Percentiles rank a stretch among this genome's conserved stretches.
Evolutionary conservation across 2,329 filamentous ascomycete species (phyloP).

Genomic region (Aspergillus uvarum): DNA sequence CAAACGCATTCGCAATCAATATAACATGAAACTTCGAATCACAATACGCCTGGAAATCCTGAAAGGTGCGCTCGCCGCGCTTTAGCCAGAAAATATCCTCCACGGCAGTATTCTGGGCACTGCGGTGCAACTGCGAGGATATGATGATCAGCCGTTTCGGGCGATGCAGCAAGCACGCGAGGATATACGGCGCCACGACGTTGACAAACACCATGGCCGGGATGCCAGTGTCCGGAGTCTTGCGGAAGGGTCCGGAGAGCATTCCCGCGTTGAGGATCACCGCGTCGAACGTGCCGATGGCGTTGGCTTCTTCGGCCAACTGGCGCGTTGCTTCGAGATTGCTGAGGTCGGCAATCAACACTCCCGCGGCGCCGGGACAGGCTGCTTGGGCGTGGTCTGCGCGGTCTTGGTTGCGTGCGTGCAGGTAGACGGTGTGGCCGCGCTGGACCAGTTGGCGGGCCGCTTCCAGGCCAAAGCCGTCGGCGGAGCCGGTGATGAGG

Average conservation of each 20-base stretch:
- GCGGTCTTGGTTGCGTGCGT: conserved; percentile 55
- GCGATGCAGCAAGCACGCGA: no score
- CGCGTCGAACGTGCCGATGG: conserved; percentile 53
- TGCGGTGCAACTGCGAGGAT: no score
- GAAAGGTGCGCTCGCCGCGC: conserved; percentile 35
- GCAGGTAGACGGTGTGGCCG: conserved; percentile 56
- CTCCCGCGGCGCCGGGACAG: no score
- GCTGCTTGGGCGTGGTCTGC: conserved; percentile 46
- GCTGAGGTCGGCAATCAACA: no score
- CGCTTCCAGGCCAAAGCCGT: conserved; percentile 54
- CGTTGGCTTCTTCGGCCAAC: conserved; percentile 30
- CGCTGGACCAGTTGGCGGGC: conserved; percentile 51
- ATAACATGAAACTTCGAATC: conserved; percentile 59
- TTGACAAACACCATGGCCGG: conserved; percentile 26
- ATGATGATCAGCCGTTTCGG: no score
- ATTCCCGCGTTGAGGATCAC: conserved; percentile 60
- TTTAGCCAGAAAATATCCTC: conserved; percentile 3
- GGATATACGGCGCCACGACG: no score
- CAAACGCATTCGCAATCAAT: conserved; percentile 54
- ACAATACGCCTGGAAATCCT: conserved; percentile 46
- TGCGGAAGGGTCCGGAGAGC: conserved; percentile 42
- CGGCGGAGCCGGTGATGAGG: conserved; percentile 56
- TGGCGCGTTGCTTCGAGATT: no score
- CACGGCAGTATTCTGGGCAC: no score
- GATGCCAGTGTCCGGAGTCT: conserved; percentile 45